These are phyloP conservation scores for Thelonectria discophora DNA, from an alignment of 2,329 filamentous ascomycete species.

Conservation along the genomic window DNA sequence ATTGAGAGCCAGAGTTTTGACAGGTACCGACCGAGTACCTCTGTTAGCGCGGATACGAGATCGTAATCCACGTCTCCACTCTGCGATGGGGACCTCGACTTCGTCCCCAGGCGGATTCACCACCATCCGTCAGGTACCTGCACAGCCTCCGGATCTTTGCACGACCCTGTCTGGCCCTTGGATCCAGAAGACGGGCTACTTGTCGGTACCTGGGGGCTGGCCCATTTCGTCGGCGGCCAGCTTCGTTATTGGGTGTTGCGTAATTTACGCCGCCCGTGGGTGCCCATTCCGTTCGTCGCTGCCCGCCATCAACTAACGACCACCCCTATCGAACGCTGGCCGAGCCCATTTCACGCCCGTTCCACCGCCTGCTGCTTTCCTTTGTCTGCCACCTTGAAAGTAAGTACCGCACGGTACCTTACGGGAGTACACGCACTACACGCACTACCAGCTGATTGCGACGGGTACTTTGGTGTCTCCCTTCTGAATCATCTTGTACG, in stretches of 20 bases:
- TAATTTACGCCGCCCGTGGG: slow-evolving; percentile 22
- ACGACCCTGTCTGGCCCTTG: slow-evolving; percentile 21
- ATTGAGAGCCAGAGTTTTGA: slow-evolving; percentile 13
- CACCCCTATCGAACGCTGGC: slow-evolving; percentile 27
- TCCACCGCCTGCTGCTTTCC: slow-evolving; percentile 25
- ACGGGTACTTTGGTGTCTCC: slow-evolving; percentile 27
- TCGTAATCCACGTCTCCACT: slow-evolving; percentile 30
- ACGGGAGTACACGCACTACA: slow-evolving; percentile 17
- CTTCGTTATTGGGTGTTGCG: background rate
- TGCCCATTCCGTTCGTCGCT: too few relatives aligned
- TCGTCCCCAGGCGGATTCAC: slow-evolving; percentile 21
- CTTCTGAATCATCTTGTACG: slow-evolving; percentile 23
- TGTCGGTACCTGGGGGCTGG: slow-evolving; percentile 22
- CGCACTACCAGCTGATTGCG: slow-evolving; percentile 27
- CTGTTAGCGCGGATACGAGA: slow-evolving; percentile 46
- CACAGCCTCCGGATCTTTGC: slow-evolving; percentile 38
- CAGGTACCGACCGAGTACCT: slow-evolving; percentile 33
- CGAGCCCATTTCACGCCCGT: slow-evolving; percentile 33
- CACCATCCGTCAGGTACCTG: slow-evolving; percentile 39
- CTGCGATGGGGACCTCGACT: slow-evolving; percentile 27
- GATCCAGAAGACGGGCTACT: slow-evolving; percentile 34
- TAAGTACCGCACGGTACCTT: too few relatives aligned
- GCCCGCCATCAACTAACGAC: slow-evolving; percentile 4
- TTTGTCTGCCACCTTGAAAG: slow-evolving; percentile 18
- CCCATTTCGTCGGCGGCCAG: background rate